Evolutionary conservation across 208 protist species (phyloP), one percentile per base, ranked within the genome.

Genomic region (Trypanosoma scelopori): DNA sequence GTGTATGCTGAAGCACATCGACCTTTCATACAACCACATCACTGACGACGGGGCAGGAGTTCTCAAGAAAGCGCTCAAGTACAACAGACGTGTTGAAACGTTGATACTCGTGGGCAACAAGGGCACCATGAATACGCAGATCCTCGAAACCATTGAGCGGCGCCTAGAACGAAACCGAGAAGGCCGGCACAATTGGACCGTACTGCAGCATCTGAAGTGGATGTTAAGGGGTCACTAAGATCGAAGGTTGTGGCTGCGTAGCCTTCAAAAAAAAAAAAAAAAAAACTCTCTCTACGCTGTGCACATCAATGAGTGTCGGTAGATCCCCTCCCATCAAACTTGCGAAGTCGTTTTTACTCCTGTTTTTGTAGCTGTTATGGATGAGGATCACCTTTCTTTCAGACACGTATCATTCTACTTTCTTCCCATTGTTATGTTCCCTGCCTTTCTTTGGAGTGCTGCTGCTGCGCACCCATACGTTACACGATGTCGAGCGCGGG

Each of bases 51-150:
- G 82, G 1, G 82, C 82, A 23, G 49, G 56, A 58, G 53, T 52
- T 30, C 64, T 92, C 20, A 72, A 67, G 42, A 64, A 63, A 15
- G 79, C 86, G 5, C 60, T 89, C 41, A 82, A 82, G 65, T 73
- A 78, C 62, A 87, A 84, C 69, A 62, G 22, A 5, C 15, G 28
- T 25, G 41, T 92, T 3, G 46, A 45, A 22, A 65, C 27, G 7
- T 45, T 92, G 16, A 43, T 65, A 15, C 64, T 92, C 32, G 20
- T 20, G 1, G 78, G 76, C 22, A 85, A 89, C 61, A 15, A 43
- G 7, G 42, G 68, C 32, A 64, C 76, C 16, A 60, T 53, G 1
- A 53, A 51, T 15, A 64, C 60, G 43, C 18, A 42, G n/a, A 53
- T 78, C 0, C 4, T 84, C 0, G 37, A 76, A 23, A 62, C 28